These are phyloP conservation scores for Thelephora aurantiotincta DNA, from an alignment of 768 basidiomycete species.

Conservation along the genomic window DNA sequence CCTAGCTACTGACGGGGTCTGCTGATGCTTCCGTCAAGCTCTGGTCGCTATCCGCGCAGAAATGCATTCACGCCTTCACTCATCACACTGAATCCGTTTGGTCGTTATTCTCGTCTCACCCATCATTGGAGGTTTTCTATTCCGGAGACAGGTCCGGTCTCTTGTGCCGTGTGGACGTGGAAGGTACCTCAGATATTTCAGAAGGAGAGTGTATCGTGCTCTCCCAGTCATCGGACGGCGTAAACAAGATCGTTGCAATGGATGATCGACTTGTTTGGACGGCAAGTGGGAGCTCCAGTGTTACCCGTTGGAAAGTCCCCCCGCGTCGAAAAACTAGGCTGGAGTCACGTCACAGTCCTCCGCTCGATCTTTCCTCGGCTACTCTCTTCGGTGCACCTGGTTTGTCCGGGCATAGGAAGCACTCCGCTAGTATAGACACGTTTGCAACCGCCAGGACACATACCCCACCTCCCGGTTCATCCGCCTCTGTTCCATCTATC, in stretches of 20 bases:
- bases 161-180: conserved; percentile 85
- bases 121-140: conserved; percentile 79
- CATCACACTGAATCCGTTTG: conserved; percentile 93
- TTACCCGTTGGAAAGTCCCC: conserved; percentile 74
- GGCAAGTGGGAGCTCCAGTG: conserved; percentile 66
- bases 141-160: conserved; percentile 89
- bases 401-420: not conserved
- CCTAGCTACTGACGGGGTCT: conserved; percentile 69
- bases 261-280: conserved; percentile 87
- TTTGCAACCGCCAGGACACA: not conserved
- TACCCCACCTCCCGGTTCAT: not conserved
- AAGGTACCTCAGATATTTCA: conserved; percentile 62
- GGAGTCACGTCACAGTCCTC: not conserved
- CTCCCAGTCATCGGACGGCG: conserved; percentile 53
- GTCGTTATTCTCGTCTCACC: conserved; percentile 82
- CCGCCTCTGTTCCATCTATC: conserved; percentile 8
- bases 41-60: conserved; percentile 83
- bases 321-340: conserved; percentile 24
- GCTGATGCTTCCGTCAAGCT: conserved; percentile 86
- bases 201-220: conserved; percentile 86
- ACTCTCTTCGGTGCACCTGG: not conserved
- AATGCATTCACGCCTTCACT: conserved; percentile 91
- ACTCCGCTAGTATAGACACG: not conserved
- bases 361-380: not conserved
- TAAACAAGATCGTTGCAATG: conserved; percentile 72